Evolutionary conservation across 345 rosid species (phyloP).

Genomic region (Eucalyptus polyanthemos): DNA sequence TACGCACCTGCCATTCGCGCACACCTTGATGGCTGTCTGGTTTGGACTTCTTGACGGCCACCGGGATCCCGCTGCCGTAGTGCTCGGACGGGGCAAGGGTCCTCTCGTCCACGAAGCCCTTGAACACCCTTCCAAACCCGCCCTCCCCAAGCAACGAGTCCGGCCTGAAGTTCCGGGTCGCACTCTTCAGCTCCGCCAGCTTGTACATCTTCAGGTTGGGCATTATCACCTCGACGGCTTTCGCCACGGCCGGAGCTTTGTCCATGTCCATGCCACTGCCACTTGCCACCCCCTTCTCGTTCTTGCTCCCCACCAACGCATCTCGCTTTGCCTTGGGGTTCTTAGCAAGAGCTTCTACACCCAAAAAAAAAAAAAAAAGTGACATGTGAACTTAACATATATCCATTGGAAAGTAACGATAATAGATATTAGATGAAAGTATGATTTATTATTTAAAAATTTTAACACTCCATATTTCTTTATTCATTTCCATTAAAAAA

Average conservation of each 20-base stretch:
- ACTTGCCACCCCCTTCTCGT: background rate
- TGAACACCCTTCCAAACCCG: constrained; percentile 67
- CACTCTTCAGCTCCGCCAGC: constrained; percentile 36
- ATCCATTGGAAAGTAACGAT: too few species aligned
- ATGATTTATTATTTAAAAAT: accelerated
- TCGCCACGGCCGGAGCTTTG: background rate
- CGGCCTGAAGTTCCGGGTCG: constrained; percentile 60
- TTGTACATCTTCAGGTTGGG: constrained; percentile 38
- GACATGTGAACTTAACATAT: too few species aligned
- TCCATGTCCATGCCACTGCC: background rate
- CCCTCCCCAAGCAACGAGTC: constrained; percentile 69
- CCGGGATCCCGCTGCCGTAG: constrained; percentile 59
- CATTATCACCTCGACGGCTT: background rate
- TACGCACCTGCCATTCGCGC: constrained; percentile 63
- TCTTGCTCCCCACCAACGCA: background rate
- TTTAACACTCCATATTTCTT: too few species aligned
- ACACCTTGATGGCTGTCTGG: constrained; percentile 63
- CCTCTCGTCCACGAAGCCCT: constrained; percentile 67
- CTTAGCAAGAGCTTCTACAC: background rate
- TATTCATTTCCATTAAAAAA: too few species aligned
- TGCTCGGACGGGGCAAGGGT: constrained; percentile 42
- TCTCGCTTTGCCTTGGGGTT: background rate
- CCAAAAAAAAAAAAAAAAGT: too few species aligned
- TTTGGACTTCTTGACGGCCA: constrained; percentile 76
- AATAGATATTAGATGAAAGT: too few species aligned